Evolutionary conservation across 257 asterid genomes (phyloP), one percentile per base, ranked within the genome.

Genomic region (Gentiana straminea): DNA sequence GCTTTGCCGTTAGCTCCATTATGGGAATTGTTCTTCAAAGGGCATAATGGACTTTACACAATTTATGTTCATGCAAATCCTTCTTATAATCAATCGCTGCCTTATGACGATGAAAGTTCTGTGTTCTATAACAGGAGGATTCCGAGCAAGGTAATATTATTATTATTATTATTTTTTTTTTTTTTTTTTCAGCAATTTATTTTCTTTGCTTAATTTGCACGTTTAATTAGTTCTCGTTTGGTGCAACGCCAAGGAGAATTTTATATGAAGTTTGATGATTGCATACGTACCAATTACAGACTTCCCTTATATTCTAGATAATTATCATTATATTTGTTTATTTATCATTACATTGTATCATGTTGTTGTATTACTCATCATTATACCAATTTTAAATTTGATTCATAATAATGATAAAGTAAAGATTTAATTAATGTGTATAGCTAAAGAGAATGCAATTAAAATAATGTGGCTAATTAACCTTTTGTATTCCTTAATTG

Each of bases 141-240:
- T 68, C 86, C 83, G 7, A 84, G 98, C 64, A 73, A 87, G 96
- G 97, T 89, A 13, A 73, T 86, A 64, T 43, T 33, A 35, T 12
- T 11, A 54, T 8, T 38, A 47, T 60, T 4, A 7, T 24, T 1
- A 47, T 3, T 51, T 9, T 2, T 11, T 3, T n/a, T 44, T 41
- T 39, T 34, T 11, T 57, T 35, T 57, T 39, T 13, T 45, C 7
- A 33, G 33, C 33, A 13, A 52, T 52, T 52, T 13, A 35, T 53
- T 52, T 34, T 53, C 33, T 24, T 10, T 39, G n/a, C 44, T 0
- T 33, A 6, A 7, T 9, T 35, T 35, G 45, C 45, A 39, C 45
- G 45, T 39, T 39, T 39, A 8, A 39, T 35, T 53, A 37, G 47
- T 45, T 5, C 9, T 37, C 36, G 12, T 43, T 35, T 35, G 3